Base-by-base conservation (phyloP, 2,329 filamentous ascomycete species). In the Taxawa tesnikishii region DNA sequence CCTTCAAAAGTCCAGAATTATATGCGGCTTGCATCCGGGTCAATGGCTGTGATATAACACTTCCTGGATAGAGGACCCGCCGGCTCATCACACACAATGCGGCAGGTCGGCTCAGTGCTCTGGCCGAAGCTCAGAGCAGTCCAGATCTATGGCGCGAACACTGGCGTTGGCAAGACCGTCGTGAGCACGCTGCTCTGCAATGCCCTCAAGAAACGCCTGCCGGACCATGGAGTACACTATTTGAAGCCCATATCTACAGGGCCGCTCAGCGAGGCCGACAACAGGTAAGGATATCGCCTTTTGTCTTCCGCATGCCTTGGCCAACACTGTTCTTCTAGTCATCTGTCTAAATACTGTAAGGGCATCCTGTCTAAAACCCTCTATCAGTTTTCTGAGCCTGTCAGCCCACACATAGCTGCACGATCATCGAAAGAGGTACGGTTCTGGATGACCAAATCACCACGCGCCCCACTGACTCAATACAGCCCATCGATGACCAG, bases 231-330 rank as follows among this genome's bases (percentile, higher is more conserved):
- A 13, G 67, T 75, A 1, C 64, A 68, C 8, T 92, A 82, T 51
- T 51, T 92, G 33, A 92, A 92, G 53, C 83, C 83, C 0, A 75
- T 92, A 2, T 88, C 82, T 2, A 90, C 83, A 0, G 84, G 83
- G 1, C 67, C 78, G 6, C 49, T 60, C 7, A 58, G 71, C 15
- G 80, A 87, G 34, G 76, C 78, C 11, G 83, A 90, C 56, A 72
- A 80, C 50, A 55, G 63, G 78, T 83, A 62, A 26, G 34, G 17
- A 8, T n/a, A 17, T 11, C 10, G 11, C n/a, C 19, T n/a, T 23
- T n/a, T n/a, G 19, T 23, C 19, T 23, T n/a, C 19, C 19, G 19
- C 19, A 8, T 3, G 8, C 19, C 19, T 8, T 23, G 21, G 12
- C 6, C n/a, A 30, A n/a, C 28, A 14, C 35, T n/a, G n/a, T 4